Evolutionary conservation across 768 basidiomycete species (phyloP).

Genomic region (Obba rivulosa): DNA sequence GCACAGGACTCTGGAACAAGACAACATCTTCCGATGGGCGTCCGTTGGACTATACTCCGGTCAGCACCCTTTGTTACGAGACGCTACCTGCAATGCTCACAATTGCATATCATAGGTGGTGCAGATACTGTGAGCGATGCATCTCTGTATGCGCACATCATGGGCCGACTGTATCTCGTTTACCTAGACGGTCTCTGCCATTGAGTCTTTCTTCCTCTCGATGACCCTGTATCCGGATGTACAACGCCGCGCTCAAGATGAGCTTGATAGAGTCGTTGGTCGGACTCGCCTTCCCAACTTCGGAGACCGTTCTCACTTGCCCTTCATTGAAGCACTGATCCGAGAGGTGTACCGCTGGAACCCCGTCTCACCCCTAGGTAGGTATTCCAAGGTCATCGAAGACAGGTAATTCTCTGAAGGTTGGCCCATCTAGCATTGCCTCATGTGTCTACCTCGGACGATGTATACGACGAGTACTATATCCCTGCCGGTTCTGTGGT

Average conservation of each 20-base stretch:
- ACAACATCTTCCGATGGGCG: conserved; percentile 10
- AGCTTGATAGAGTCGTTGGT: conserved; percentile 22
- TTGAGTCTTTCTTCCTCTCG: conserved; percentile 21
- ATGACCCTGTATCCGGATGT: conserved; percentile 27
- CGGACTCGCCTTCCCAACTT: not conserved
- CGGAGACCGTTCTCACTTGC: not conserved
- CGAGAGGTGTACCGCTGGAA: conserved; percentile 24
- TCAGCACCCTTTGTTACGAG: not conserved
- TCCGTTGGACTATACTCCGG: conserved; percentile 15
- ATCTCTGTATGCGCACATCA: too few species aligned
- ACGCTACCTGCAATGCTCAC: not conserved
- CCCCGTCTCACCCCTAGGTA: conserved; percentile 20
- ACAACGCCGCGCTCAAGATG: conserved; percentile 21
- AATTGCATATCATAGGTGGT: not conserved
- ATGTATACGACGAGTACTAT: conserved; percentile 47
- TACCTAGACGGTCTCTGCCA: not conserved
- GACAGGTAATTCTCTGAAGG: not conserved
- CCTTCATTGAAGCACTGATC: conserved; percentile 15
- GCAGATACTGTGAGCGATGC: too few species aligned
- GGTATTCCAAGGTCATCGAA: not conserved
- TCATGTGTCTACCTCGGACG: conserved; percentile 29
- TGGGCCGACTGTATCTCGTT: not conserved
- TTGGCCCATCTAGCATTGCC: not conserved
- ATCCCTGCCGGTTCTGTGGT: conserved; percentile 56
- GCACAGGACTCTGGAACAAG: conserved; percentile 7